These are phyloP conservation scores for Pyricularia grisea DNA, from an alignment of 2,329 filamentous ascomycete genomes.

Conservation along the genomic window DNA sequence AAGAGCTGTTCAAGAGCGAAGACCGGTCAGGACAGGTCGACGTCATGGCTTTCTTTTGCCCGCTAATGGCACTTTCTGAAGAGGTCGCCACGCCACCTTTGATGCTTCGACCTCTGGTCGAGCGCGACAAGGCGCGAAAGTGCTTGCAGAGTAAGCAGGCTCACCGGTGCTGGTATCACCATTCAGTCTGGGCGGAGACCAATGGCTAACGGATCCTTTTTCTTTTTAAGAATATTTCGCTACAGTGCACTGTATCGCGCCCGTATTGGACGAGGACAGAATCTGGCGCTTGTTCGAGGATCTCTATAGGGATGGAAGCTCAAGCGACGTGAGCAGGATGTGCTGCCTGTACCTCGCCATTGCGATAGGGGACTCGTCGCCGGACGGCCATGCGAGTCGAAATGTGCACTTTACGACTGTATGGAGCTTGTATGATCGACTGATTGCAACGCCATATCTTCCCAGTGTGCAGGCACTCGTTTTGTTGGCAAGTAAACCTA, in stretches of 20 bases:
- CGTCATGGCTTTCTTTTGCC: neutral
- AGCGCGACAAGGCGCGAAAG: neutral
- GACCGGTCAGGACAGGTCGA: neutral
- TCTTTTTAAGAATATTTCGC: neutral
- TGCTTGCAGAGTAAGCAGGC: neutral
- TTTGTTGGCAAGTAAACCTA: neutral
- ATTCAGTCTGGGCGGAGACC: neutral
- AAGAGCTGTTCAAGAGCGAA: neutral
- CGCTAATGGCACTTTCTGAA: neutral
- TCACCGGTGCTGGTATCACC: neutral
- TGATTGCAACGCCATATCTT: neutral
- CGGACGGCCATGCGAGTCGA: neutral
- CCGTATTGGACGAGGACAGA: neutral
- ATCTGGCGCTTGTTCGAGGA: neutral
- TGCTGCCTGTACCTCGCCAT: neutral
- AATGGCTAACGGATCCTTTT: neutral
- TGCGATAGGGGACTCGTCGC: neutral
- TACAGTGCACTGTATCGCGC: neutral
- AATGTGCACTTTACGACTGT: neutral
- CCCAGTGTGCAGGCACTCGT: neutral
- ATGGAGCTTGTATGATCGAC: neutral
- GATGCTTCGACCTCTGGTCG: neutral
- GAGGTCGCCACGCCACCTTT: neutral
- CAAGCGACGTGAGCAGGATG: neutral
- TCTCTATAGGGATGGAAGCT: neutral